Evolutionary conservation across 2,329 filamentous ascomycete species (phyloP).

Genomic region (Sporothrix euskadiensis): DNA sequence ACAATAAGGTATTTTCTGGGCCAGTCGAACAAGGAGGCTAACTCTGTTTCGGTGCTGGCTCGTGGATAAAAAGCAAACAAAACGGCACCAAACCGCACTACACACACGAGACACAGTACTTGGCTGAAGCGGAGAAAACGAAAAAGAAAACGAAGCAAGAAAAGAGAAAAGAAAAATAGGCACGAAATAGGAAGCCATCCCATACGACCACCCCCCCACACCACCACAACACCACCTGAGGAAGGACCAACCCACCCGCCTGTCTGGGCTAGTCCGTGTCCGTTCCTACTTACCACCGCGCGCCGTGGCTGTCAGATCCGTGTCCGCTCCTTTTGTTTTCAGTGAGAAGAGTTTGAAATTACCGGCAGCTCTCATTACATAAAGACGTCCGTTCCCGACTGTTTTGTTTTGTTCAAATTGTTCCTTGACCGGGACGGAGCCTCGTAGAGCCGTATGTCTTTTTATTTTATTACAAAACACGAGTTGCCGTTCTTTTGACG

Average conservation of each 20-base stretch:
- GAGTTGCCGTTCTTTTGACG: not conserved
- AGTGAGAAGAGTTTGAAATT: not conserved
- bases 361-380: not conserved
- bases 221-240: not conserved
- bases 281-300: not conserved
- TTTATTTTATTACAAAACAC: not conserved
- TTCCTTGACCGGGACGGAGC: constrained; percentile 1
- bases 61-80: not conserved
- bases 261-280: not conserved
- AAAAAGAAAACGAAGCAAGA: not conserved
- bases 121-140: constrained; percentile 11
- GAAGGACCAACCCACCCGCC: not conserved
- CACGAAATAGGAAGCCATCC: not conserved
- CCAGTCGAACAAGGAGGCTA: not conserved
- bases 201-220: not conserved
- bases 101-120: not conserved
- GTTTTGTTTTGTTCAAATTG: not conserved
- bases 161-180: not conserved
- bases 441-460: not conserved
- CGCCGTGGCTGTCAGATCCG: constrained; percentile 7
- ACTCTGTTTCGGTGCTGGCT: not conserved
- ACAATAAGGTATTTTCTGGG: constrained; percentile 5
- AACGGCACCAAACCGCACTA: not conserved
- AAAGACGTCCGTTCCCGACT: not conserved
- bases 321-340: not conserved